A percentile compares a stretch with the other conserved stretches of the same genome.
phyloP scores from a whole-genome alignment of 2,329 filamentous ascomycete species.

The Ophiostoma sp. region DNA sequence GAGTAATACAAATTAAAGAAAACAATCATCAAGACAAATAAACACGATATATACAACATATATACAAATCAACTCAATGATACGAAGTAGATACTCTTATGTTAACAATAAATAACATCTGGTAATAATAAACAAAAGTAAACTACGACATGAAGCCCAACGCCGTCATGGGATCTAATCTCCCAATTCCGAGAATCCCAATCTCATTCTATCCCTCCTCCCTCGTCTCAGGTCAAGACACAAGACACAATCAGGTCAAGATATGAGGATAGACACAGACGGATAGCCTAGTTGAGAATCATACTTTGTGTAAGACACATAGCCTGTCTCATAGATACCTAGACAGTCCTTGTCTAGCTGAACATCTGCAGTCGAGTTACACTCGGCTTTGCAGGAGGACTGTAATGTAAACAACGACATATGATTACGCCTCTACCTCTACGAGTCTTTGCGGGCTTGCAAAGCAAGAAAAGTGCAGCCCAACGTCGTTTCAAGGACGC shows the following conservation, averaged over 20 bases:
- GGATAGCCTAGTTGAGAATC: background rate
- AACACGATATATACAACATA: background rate
- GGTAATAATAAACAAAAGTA: background rate
- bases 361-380: background rate
- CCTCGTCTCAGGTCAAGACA: conserved; percentile 1
- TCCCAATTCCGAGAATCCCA: background rate
- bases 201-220: background rate
- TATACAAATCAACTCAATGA: background rate
- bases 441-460: background rate
- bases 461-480: background rate
- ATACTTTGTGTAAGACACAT: background rate
- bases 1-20: background rate
- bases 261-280: background rate
- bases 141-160: background rate
- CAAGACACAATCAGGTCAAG: background rate
- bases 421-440: background rate
- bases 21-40: background rate
- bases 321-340: background rate
- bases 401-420: background rate
- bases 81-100: no score
- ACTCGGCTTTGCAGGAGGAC: background rate
- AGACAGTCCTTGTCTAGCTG: background rate
- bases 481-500: background rate
- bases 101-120: background rate
- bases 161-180: background rate